Percentiles rank a stretch among this genome's conserved stretches.
phyloP scores from a whole-genome alignment of 1,284 basidiomycete genomes.

The Ustilago xerochloae region DNA sequence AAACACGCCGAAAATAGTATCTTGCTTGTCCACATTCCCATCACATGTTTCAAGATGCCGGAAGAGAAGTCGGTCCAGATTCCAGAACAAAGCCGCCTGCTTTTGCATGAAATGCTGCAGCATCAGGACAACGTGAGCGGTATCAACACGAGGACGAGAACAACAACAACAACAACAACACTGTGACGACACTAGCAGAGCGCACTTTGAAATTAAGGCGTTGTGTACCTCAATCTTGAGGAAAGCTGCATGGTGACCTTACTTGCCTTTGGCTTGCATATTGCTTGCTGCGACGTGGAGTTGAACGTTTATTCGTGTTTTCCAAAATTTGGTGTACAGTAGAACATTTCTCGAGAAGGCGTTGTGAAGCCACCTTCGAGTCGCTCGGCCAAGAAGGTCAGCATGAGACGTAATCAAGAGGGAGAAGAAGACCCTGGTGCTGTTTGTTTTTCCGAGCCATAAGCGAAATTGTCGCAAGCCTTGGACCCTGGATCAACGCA shows the following conservation, averaged over 20 bases:
- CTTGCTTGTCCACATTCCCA: no score
- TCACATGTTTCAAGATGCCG: no score
- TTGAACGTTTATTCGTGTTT: not conserved
- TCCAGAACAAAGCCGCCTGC: no score
- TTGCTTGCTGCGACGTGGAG: constrained; percentile 5
- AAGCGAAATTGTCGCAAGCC: not conserved
- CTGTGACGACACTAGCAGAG: no score
- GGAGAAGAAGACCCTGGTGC: not conserved
- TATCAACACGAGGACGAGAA: no score
- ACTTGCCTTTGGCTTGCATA: not conserved
- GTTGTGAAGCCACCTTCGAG: not conserved
- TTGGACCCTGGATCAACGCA: not conserved
- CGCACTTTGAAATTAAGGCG: not conserved
- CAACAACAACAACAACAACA: not conserved
- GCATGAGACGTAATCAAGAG: no score
- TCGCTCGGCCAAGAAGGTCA: not conserved
- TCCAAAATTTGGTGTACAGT: not conserved
- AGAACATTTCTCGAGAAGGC: not conserved
- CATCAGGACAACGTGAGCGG: no score
- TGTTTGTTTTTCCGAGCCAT: not conserved
- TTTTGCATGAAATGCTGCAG: no score
- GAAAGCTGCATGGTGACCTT: constrained; percentile 18
- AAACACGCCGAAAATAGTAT: no score
- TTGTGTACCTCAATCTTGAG: not conserved
- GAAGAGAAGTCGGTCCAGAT: no score